Conservation (phyloP, 108 stramenopile genomes). For the Parietichytrium sp. region DNA sequence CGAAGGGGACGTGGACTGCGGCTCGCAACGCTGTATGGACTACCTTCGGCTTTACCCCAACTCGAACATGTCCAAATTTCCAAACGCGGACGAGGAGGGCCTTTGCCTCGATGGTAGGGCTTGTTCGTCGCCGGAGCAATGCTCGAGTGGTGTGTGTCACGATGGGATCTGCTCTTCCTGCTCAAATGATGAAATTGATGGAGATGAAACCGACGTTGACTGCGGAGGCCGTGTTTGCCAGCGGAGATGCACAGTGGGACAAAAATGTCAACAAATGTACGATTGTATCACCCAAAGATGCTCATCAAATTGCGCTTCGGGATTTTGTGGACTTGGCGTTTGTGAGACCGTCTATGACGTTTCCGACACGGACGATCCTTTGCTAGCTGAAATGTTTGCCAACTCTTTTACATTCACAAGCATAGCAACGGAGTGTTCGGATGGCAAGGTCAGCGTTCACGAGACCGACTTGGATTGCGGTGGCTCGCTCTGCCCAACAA, state of each 20-base stretch:
- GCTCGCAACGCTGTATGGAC: not conserved
- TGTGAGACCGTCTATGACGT: not conserved
- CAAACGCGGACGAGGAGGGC: not conserved
- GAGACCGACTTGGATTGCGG: constrained; percentile 32
- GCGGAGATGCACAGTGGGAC: not conserved
- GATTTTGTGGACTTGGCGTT: not conserved
- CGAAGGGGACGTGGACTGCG: constrained; percentile 29
- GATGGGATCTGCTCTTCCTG: constrained; percentile 23
- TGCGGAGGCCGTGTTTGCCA: constrained; percentile 30
- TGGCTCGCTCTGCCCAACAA: not conserved
- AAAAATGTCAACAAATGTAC: constrained; percentile 19
- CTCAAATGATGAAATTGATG: not conserved
- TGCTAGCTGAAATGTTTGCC: not conserved
- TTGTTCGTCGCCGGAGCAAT: not conserved
- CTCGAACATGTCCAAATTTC: not conserved
- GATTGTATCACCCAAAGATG: not conserved
- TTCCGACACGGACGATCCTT: not conserved
- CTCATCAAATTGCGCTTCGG: not conserved
- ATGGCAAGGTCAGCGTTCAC: not conserved
- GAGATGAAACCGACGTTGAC: constrained; percentile 16
- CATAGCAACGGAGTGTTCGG: not conserved
- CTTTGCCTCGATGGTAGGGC: not conserved
- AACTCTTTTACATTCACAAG: not conserved
- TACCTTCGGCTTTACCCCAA: not conserved
- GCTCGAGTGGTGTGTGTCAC: constrained; percentile 21